Conservation (phyloP, 73 alveolate species). For the Symbiodinium pilosum region DNA sequence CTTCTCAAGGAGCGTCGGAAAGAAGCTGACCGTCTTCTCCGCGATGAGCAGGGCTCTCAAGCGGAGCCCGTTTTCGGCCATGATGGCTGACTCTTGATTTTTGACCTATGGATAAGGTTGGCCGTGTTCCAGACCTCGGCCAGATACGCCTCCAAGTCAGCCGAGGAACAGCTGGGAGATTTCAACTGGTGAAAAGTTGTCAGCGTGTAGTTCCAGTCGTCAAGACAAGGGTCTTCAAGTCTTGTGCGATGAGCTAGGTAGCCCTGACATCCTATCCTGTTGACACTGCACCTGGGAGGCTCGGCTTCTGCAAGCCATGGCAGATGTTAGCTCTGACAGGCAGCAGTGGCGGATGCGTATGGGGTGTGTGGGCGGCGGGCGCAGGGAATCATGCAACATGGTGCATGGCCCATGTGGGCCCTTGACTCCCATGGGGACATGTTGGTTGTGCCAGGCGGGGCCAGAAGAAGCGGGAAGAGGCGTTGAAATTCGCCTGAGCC, state of each 20-base stretch:
- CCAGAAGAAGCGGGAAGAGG: conserved; percentile 85
- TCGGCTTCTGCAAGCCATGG: conserved; percentile 32
- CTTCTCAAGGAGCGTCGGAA: conserved; percentile 62
- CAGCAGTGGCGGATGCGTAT: not conserved
- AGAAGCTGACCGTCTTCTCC: conserved; percentile 42
- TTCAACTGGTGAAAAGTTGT: not conserved
- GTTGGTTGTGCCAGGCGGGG: conserved; percentile 41
- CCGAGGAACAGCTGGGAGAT: conserved; percentile 13
- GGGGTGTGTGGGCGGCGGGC: too few species aligned
- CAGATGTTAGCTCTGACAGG: conserved; percentile 65
- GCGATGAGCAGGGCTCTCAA: conserved; percentile 17
- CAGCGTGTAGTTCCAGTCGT: too few species aligned
- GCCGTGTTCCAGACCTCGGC: conserved; percentile 57
- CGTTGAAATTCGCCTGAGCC: conserved; percentile 11
- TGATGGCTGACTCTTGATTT: too few species aligned
- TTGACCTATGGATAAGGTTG: conserved; percentile 23
- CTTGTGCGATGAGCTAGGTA: too few species aligned
- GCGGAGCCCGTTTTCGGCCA: too few species aligned
- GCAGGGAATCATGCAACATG: too few species aligned
- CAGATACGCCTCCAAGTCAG: conserved; percentile 16
- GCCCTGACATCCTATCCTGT: too few species aligned
- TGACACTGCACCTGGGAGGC: conserved; percentile 26
- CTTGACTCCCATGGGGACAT: not conserved
- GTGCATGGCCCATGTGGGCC: not conserved
- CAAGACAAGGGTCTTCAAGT: too few species aligned